Percentiles rank a stretch among this genome's conserved stretches.
Evolutionary conservation across 345 rosid genomes (phyloP).

Genomic region (Ricinus communis): DNA sequence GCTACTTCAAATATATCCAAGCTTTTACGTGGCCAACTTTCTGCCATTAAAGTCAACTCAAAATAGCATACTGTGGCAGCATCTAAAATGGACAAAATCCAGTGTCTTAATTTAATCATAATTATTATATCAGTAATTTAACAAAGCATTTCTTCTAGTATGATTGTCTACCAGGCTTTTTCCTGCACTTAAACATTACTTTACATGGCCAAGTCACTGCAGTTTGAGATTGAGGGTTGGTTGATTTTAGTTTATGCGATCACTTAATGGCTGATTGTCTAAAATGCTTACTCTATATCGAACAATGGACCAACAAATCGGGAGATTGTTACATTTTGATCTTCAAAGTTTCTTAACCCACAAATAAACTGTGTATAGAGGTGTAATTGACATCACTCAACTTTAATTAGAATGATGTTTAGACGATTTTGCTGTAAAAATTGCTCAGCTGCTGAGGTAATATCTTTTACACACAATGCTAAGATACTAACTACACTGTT

Average conservation of each 20-base stretch:
- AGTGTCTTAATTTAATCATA: background rate
- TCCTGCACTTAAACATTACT: background rate
- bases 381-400: background rate
- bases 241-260: background rate
- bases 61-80: background rate
- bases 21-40: background rate
- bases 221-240: background rate
- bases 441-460: background rate
- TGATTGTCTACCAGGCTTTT: background rate
- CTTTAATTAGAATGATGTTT: background rate
- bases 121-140: background rate
- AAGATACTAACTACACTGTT: background rate
- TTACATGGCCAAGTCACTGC: background rate
- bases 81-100: background rate
- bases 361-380: background rate
- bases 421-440: background rate
- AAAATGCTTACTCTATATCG: background rate
- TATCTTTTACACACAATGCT: constrained; percentile 7
- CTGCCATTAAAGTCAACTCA: background rate
- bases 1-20: background rate
- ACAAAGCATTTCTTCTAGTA: background rate
- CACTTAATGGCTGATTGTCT: background rate
- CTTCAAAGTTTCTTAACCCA: background rate
- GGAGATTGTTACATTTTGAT: background rate
- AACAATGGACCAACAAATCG: background rate